phyloP scores from a whole-genome alignment of 768 basidiomycete genomes.

The Boletus speciosus region DNA sequence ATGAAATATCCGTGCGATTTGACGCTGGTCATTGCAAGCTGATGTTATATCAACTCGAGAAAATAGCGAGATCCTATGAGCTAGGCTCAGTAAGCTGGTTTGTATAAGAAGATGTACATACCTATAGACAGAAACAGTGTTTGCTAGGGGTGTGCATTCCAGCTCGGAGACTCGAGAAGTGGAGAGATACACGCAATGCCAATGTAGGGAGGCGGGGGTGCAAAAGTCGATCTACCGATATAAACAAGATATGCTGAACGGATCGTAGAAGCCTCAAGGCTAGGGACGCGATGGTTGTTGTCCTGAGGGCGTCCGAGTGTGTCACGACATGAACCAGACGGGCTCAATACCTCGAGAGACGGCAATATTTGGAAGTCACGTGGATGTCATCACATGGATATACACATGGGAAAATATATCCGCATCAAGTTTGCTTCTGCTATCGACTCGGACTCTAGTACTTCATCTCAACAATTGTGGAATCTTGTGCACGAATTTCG shows the following conservation, averaged over 20 bases:
- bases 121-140: conserved; percentile 19
- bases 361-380: conserved; percentile 21
- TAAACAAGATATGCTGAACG: conserved; percentile 21
- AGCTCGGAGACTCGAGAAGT: conserved; percentile 8
- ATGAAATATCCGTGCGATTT: conserved; percentile 13
- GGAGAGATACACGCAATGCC: conserved; percentile 15
- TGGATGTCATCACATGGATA: conserved; percentile 11
- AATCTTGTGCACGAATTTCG: neutral
- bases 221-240: conserved; percentile 16
- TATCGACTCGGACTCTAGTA: no score
- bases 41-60: conserved; percentile 6
- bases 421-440: neutral
- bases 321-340: conserved; percentile 24
- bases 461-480: neutral
- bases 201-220: conserved; percentile 1
- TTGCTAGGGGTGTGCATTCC: conserved; percentile 22
- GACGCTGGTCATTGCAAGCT: conserved; percentile 21
- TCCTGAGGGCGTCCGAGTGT: conserved; percentile 9
- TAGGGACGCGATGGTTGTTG: conserved; percentile 6
- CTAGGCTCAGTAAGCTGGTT: neutral
- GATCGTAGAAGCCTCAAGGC: conserved; percentile 7
- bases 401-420: conserved; percentile 11
- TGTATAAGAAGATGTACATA: conserved; percentile 1
- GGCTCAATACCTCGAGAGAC: conserved; percentile 13
- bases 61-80: conserved; percentile 10